Base-by-base conservation (phyloP, 2,329 filamentous ascomycete species). In the Claviceps humidiphila region DNA sequence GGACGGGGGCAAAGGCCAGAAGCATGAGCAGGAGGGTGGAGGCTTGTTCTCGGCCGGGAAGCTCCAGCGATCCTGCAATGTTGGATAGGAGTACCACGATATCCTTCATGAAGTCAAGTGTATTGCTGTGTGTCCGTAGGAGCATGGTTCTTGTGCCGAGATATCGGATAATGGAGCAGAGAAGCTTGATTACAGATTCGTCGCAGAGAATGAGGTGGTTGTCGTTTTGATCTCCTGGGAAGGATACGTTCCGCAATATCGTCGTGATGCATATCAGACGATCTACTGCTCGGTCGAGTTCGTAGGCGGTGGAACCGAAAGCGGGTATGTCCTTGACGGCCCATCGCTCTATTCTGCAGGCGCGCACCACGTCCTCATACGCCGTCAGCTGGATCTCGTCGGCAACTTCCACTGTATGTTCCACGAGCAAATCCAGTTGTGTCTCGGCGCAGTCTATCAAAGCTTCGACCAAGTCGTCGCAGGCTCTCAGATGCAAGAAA, bases 101-200 rank as follows among this genome's bases (percentile, higher is more conserved):
- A 66, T 98, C 93, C 69, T 98, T 98, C 87, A 96, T 95, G 61
- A 97, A 91, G 67, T 98, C 93, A 58, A 96, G 73, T 0, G 87
- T 93, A 67, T 96, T 95, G 62, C 79, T 75, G 58, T 93, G 79
- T 3, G 83, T 88, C 41, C 89, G 82, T 43, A 97, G 71, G 34
- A 97, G 77, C 76, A 91, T 87, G 59, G 89, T 89, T 14, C 89
- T 84, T 4, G 90, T 96, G 34, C 91, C 93, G 14, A 97, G 75
- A 58, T 93, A 87, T 54, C 89, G 78, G 56, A 97, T 89, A 4
- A 90, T 80, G 46, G 83, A 83, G 53, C 88, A 89, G 8, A 96
- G 71, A 61, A 96, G 89, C 59, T 87, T 89, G 61, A 96, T 77
- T 17, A 96, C 83, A 5, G 79, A 70, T 50, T 89, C 78, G 51